These are phyloP conservation scores for Combretum micranthum DNA, from an alignment of 345 rosid genomes.

Conservation along the genomic window DNA sequence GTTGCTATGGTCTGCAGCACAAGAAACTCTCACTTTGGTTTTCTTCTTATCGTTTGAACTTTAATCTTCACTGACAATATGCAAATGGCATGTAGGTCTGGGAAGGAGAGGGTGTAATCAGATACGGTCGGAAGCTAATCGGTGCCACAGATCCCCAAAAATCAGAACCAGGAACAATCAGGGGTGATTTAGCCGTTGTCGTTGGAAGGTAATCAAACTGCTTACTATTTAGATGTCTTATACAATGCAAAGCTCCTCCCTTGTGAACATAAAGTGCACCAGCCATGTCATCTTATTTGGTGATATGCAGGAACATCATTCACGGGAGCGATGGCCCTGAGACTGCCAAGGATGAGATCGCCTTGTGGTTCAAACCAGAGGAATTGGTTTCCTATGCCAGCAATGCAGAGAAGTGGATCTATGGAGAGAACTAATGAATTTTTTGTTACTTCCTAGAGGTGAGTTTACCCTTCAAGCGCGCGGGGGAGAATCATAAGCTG, in stretches of 20 bases:
- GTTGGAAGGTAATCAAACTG: slow-evolving; percentile 72
- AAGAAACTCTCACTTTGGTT: slow-evolving; percentile 3
- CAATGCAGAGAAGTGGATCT: slow-evolving; percentile 91
- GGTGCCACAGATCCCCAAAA: slow-evolving; percentile 99
- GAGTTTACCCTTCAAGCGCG: slow-evolving; percentile 16
- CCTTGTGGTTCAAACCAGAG: slow-evolving; percentile 90
- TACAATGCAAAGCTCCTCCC: too few species aligned
- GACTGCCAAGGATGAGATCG: slow-evolving; percentile 89
- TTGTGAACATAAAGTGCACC: too few species aligned
- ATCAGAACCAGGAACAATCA: slow-evolving; percentile 95
- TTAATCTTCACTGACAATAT: neutral
- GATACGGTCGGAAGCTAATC: slow-evolving; percentile 85
- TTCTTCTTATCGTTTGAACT: neutral
- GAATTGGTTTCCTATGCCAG: slow-evolving; percentile 77
- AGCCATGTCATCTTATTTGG: too few species aligned
- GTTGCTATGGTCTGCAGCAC: slow-evolving; percentile 70
- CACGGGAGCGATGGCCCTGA: slow-evolving; percentile 99
- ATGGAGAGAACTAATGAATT: slow-evolving; percentile 51
- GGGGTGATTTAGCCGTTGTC: slow-evolving; percentile 92
- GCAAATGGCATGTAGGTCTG: slow-evolving; percentile 52
- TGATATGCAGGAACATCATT: slow-evolving; percentile 69
- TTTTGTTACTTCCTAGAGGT: slow-evolving; percentile 12
- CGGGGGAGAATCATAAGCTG: slow-evolving; percentile 7
- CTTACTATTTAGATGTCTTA: neutral
- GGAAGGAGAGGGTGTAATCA: slow-evolving; percentile 99